Base-by-base conservation (phyloP, 352 stramenopile genomes). In the Phytopythium sindhum region DNA sequence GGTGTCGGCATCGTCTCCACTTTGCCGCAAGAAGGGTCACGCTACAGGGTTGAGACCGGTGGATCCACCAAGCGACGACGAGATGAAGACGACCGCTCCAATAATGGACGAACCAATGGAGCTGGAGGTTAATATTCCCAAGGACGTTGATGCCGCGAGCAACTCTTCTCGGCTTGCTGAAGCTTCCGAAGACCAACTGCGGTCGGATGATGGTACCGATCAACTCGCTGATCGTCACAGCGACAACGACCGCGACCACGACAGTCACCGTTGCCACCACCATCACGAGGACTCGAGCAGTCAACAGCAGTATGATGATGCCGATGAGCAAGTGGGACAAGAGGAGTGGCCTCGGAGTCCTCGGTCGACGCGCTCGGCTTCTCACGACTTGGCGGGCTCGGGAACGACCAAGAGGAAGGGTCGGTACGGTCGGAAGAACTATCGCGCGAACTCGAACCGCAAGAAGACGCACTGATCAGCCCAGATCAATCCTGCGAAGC, bases 351-450 rank as follows among this genome's bases (percentile, higher is more conserved):
- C 26, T 59, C 68, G 15, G 6, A 73, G 21, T 64, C 70, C 39
- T 53, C 66, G 54, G n/a, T 80, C 51, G 62, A 61, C 42, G 59
- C 62, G 54, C 14, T 75, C 65, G 29, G 73, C 63, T 44, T 65
- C 60, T 19, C 63, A 76, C 59, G 69, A 74, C 51, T 66, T n/a
- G 23, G 47, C 31, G 26, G 29, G 26, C 21, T 77, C 54, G 39
- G 61, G 26, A 50, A 69, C 59, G 64, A 41, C 45, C 35, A 73
- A 42, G 50, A 63, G 47, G 64, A 91, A 89, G 52, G 24, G 28
- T 33, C 73, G 84, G 33, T 94, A 94, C 56, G 86, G 84, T 2
- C 71, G 84, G 24, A 91, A 91, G 65, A 79, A 93, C 63, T 93
- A 93, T 64, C 82, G 82, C 42, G 81, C 84, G 11, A 83, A 89